Evolutionary conservation across 352 stramenopile species (phyloP).

Genomic region (Phytophthora citricola): DNA sequence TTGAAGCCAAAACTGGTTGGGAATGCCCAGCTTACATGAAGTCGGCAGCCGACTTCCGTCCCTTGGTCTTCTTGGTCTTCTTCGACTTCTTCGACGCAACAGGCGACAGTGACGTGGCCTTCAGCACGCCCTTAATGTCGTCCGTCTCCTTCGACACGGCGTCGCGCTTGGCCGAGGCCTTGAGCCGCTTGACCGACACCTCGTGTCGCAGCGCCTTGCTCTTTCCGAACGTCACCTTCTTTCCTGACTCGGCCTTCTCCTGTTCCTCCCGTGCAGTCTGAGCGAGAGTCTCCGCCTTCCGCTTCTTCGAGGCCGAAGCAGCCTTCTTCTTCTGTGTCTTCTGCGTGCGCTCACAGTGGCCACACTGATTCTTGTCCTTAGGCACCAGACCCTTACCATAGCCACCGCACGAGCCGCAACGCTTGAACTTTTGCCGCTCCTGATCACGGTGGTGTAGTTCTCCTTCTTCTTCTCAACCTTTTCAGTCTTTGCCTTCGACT

Average conservation of each 20-base stretch:
- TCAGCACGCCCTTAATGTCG: slow-evolving; percentile 80
- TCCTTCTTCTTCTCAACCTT: slow-evolving; percentile 40
- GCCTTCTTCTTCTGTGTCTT: slow-evolving; percentile 70
- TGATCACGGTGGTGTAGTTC: slow-evolving; percentile 46
- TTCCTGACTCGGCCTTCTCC: slow-evolving; percentile 43
- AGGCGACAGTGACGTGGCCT: slow-evolving; percentile 41
- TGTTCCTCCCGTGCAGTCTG: slow-evolving; percentile 40
- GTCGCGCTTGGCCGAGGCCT: slow-evolving; percentile 76
- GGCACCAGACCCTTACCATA: slow-evolving; percentile 80
- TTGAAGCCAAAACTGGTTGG: neutral
- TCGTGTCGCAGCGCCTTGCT: slow-evolving; percentile 81
- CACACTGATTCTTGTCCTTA: slow-evolving; percentile 66
- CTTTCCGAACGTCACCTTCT: slow-evolving; percentile 90
- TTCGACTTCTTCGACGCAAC: slow-evolving; percentile 48
- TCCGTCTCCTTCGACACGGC: slow-evolving; percentile 55
- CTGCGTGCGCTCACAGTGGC: slow-evolving; percentile 74
- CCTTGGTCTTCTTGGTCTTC: slow-evolving; percentile 43
- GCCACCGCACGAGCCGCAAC: slow-evolving; percentile 68
- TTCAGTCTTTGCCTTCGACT: slow-evolving; percentile 32
- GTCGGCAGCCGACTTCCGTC: slow-evolving; percentile 72
- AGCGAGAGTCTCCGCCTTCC: slow-evolving; percentile 55
- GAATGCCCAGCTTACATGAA: slow-evolving; percentile 58
- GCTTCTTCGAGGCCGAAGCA: slow-evolving; percentile 61
- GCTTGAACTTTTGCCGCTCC: slow-evolving; percentile 81
- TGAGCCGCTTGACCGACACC: slow-evolving; percentile 85